Evolutionary conservation across 2,329 filamentous ascomycete species (phyloP), one percentile per base, ranked within the genome.

Genomic region (Colletotrichum gigasporum): DNA sequence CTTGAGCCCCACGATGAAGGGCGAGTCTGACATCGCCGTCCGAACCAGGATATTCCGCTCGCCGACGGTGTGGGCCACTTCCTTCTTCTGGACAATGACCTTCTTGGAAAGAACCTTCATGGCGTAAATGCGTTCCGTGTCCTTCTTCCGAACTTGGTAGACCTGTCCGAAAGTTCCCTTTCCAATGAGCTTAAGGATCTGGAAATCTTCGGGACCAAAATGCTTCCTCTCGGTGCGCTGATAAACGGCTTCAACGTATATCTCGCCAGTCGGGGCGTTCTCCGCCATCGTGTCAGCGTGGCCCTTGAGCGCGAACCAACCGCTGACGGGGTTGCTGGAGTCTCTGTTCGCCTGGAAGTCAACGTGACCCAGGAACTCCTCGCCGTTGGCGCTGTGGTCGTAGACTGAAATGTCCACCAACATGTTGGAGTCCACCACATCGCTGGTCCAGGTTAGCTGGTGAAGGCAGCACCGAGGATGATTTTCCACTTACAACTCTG

Each of bases 101-200:
- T 99, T 99, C 85, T 99, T 99, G 52, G 96, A 97, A 30, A 99
- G 83, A 2, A 99, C 95, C 79, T 99, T 99, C 96, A 99, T 99
- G 67, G 96, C 96, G 74, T 99, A 99, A 66, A 99, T 97, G 44
- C 96, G 90, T 72, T 90, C 89, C 0, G 95, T 97, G 76, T 99
- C 96, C 83, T 93, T 96, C 86, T 99, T 99, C 71, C 93, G 91
- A 6, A 99, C 96, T 76, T 99, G 96, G 76, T 98, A 99, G 2
- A 99, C 96, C 77, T 99, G 96, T 1, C 96, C 96, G 75, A 99
- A 99, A 0, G 96, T 99, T 57, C 96, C 96, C 79, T 98, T 98
- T 67, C 96, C 96, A 69, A 99, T 98, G 60, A 99, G 87, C 76
- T 97, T 96, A 66, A 99, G 81, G 54, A 99, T 96, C 71, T 97